Evolutionary conservation across 2,329 filamentous ascomycete genomes (phyloP).

Genomic region (Cladosporium halotolerans): DNA sequence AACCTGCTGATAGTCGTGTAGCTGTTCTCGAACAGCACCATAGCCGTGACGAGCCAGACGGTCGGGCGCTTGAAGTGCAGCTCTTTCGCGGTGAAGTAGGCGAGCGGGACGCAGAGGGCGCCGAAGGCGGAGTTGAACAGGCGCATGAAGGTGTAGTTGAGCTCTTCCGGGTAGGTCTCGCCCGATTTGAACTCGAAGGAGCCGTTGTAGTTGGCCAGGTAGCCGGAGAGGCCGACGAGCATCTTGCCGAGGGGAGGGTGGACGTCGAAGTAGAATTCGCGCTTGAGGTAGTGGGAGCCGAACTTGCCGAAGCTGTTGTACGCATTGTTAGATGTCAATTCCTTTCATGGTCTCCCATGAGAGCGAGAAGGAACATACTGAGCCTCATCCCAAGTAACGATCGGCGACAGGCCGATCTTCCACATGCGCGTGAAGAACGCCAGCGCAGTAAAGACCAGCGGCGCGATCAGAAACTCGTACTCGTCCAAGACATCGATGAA

Average conservation of each 20-base stretch:
- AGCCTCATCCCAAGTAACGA: constrained; percentile 71
- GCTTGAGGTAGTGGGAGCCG: constrained; percentile 96
- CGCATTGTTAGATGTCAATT: not conserved
- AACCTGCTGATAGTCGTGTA: constrained; percentile 99
- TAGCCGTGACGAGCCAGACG: constrained; percentile 91
- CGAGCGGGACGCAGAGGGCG: constrained; percentile 83
- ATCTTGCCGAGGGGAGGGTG: constrained; percentile 97
- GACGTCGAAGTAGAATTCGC: constrained; percentile 98
- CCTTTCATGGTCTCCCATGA: too few species aligned
- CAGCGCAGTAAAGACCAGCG: constrained; percentile 56
- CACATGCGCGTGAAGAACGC: constrained; percentile 63
- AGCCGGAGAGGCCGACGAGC: constrained; percentile 92
- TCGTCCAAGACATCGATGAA: constrained; percentile 58
- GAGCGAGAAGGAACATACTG: constrained; percentile 57
- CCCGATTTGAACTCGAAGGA: constrained; percentile 99
- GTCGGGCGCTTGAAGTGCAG: constrained; percentile 78
- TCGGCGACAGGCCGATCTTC: constrained; percentile 61
- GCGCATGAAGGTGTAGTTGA: constrained; percentile 98
- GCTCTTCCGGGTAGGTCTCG: constrained; percentile 84
- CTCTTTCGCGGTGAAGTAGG: constrained; percentile 91
- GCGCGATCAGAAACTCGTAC: constrained; percentile 58
- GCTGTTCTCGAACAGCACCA: constrained; percentile 98
- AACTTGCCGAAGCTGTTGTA: constrained; percentile 72
- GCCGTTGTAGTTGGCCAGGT: constrained; percentile 95
- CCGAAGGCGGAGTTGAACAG: constrained; percentile 95